phyloP scores from a whole-genome alignment of 2,329 filamentous ascomycete genomes.

The Botryotinia calthae region DNA sequence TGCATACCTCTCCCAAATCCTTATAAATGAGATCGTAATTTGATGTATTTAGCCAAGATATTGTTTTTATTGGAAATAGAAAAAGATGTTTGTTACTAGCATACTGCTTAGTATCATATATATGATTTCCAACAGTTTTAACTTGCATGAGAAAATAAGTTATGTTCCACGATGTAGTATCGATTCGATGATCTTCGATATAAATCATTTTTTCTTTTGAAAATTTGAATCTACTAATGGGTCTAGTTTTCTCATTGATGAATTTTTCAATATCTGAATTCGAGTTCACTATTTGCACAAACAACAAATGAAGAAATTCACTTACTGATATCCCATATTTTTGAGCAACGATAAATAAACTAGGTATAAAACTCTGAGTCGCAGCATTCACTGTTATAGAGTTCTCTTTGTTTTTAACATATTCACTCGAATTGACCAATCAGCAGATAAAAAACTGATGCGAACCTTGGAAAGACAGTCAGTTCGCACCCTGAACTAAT shows the following conservation, averaged over 20 bases:
- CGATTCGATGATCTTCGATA: neutral
- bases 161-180: neutral
- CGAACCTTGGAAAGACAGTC: neutral
- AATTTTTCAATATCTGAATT: no score
- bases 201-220: fast-evolving
- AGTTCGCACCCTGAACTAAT: neutral
- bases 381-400: neutral
- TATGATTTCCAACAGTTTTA: no score
- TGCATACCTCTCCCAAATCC: neutral
- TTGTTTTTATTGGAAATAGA: no score
- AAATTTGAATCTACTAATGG: neutral
- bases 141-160: neutral
- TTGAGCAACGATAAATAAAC: neutral
- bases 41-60: neutral
- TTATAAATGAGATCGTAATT: neutral
- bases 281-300: no score
- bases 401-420: neutral
- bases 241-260: no score
- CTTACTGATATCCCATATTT: neutral
- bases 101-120: no score
- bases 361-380: neutral
- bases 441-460: fast-evolving
- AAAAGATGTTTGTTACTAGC: no score
- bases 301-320: no score
- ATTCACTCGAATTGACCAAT: neutral